Base-by-base conservation (phyloP, 768 basidiomycete species). In the Epithele typhae region DNA sequence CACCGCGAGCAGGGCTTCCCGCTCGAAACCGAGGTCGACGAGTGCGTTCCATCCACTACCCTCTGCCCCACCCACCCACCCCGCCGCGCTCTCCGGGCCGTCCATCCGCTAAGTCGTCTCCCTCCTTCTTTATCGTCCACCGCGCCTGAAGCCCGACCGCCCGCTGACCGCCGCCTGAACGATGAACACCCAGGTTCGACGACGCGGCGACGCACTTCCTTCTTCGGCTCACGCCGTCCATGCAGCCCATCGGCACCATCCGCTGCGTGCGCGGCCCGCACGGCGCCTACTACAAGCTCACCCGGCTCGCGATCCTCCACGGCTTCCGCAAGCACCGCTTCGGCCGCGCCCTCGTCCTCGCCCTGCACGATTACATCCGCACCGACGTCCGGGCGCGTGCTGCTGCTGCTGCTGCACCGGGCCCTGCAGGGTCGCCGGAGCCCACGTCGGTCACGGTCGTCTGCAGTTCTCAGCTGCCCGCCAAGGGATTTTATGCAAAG, bases 401-500 rank as follows among this genome's bases (percentile, higher is more conserved):
- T 7, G 27, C 27, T 7, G 8, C 14, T 14, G 27, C 27, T 7
- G 8, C 7, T 14, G 27, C 27, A 30, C 27, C 27, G 27, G 7
- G 8, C 27, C 14, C 27, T 7, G 7, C 27, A 7, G 7, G 7
- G 27, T 30, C 27, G n/a, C n/a, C 27, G 27, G 14, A 14, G 27
- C 8, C 27, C 8, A 30, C 27, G 27, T 30, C 27, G 27, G 57
- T 63, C 39, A 67, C 69, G 53, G 70, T 88, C 46, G 68, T 82
- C 42, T 62, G 65, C 42, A 84, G 91, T 64, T 86, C 89, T 9
- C 89, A 92, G 64, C 67, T 91, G 18, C 74, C 72, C 37, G 85
- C 77, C 45, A 82, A 77, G 59, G 74, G 68, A 6, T 92, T 92
- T 65, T 92, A 92, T 63, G 72, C 76, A 62, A 87, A 76, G 90